Evolutionary conservation across 169 alveolate genomes (phyloP).

Genomic region (Plasmodium knowlesi): DNA sequence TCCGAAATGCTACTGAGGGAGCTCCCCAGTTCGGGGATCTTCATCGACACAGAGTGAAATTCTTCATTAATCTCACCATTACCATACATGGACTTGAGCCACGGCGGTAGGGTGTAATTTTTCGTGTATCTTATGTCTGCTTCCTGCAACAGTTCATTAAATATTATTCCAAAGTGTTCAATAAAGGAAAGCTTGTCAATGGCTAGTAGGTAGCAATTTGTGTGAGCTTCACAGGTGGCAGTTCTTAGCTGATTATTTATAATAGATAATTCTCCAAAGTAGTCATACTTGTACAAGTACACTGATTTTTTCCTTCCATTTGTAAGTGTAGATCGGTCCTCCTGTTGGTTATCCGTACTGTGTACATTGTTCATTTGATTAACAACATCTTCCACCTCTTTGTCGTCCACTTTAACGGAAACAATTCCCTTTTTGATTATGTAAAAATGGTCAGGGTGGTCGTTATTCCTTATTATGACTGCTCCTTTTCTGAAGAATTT

Average conservation of each 20-base stretch:
- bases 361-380: neutral
- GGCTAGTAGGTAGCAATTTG: conserved; percentile 73
- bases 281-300: conserved; percentile 65
- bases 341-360: neutral
- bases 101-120: conserved; percentile 60
- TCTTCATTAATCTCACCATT: neutral
- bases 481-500: conserved; percentile 69
- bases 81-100: conserved; percentile 70
- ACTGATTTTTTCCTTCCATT: neutral
- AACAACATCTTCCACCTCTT: neutral
- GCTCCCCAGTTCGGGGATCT: conserved; percentile 38
- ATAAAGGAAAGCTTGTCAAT: conserved; percentile 51
- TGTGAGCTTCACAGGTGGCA: conserved; percentile 71
- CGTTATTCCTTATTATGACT: conserved; percentile 43
- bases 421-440: conserved; percentile 68
- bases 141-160: conserved; percentile 70
- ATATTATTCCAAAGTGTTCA: conserved; percentile 29
- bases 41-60: conserved; percentile 20
- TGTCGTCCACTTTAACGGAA: conserved; percentile 30
- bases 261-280: conserved; percentile 71
- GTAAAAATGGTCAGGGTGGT: conserved; percentile 58
- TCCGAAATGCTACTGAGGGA: conserved; percentile 57
- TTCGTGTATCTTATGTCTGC: conserved; percentile 63
- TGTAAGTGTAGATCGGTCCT: neutral
- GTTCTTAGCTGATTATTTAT: conserved; percentile 72